Evolutionary conservation across 306 rosid genomes (phyloP).

Genomic region (Glycine tomentella): DNA sequence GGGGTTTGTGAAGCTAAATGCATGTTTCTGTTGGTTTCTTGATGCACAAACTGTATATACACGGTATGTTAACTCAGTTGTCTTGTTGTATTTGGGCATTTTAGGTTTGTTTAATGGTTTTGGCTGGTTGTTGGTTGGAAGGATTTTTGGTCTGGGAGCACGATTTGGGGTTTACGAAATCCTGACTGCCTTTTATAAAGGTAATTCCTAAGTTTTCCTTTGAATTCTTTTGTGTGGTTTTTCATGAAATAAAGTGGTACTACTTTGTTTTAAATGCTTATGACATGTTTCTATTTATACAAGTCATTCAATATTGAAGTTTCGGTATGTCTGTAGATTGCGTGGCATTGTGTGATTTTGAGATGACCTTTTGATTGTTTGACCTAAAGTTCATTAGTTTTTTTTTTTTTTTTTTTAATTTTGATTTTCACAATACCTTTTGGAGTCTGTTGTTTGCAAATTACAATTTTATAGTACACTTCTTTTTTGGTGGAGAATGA

Average conservation of each 20-base stretch:
- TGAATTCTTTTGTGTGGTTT: background rate
- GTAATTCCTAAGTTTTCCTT: conserved; percentile 48
- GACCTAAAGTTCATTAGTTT: background rate
- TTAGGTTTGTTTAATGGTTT: conserved; percentile 80
- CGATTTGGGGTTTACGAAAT: conserved; percentile 92
- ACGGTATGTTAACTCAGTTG: conserved; percentile 16
- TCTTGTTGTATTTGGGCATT: conserved; percentile 41
- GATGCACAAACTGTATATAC: conserved; percentile 1
- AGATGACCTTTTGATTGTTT: background rate
- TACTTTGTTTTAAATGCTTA: background rate
- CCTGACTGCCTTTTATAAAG: conserved; percentile 80
- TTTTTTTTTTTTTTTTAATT: conserved; percentile 5
- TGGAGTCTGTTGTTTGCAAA: background rate
- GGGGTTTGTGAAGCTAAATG: conserved; percentile 34
- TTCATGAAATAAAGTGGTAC: background rate
- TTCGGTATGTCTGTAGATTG: background rate
- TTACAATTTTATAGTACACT: conserved; percentile 9
- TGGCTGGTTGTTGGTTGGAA: conserved; percentile 80
- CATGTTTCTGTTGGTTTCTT: conserved; percentile 8
- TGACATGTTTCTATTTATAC: background rate
- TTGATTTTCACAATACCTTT: background rate
- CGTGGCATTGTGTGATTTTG: background rate
- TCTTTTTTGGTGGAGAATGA: conserved; percentile 20
- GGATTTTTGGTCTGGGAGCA: conserved; percentile 83
- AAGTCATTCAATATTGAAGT: conserved; percentile 12